A percentile compares a stretch with the other conserved stretches of the same genome.
phyloP scores from a whole-genome alignment of 2,329 filamentous ascomycete genomes.

The Monilinia fructigena region DNA sequence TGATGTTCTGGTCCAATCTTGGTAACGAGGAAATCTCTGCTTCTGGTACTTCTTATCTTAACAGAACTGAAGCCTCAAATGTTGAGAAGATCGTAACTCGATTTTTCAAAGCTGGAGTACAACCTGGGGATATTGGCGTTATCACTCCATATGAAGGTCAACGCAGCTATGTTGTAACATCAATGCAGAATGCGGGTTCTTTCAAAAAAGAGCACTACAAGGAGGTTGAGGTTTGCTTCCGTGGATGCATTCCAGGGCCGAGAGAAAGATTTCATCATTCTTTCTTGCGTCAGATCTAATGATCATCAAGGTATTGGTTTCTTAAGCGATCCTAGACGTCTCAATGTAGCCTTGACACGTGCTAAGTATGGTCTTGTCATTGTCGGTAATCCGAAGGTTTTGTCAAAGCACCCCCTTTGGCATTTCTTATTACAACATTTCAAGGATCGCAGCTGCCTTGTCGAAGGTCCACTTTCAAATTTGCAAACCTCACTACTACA shows the following conservation, averaged over 20 bases:
- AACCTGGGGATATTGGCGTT: slow-evolving; percentile 89
- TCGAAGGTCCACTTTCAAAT: slow-evolving; percentile 92
- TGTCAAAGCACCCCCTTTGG: slow-evolving; percentile 98
- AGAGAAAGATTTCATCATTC: slow-evolving; percentile 98
- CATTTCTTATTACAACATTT: slow-evolving; percentile 93
- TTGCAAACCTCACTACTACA: slow-evolving; percentile 94
- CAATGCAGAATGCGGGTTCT: slow-evolving; percentile 97
- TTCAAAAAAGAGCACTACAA: slow-evolving; percentile 99
- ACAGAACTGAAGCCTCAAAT: slow-evolving; percentile 93
- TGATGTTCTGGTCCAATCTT: slow-evolving; percentile 99
- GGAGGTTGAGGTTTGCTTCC: slow-evolving; percentile 96
- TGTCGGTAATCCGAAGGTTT: slow-evolving; percentile 93
- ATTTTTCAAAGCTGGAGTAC: slow-evolving; percentile 98
- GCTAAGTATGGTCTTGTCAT: slow-evolving; percentile 97
- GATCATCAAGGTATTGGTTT: slow-evolving; percentile 99
- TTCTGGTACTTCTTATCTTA: slow-evolving; percentile 95
- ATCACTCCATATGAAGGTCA: slow-evolving; percentile 99
- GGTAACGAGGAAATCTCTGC: slow-evolving; percentile 98
- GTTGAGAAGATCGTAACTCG: slow-evolving; percentile 98
- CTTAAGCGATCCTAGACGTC: slow-evolving; percentile 92
- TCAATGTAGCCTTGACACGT: slow-evolving; percentile 95
- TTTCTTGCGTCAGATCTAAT: slow-evolving; percentile 97
- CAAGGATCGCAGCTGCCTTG: slow-evolving; percentile 93
- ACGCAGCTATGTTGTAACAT: slow-evolving; percentile 95
- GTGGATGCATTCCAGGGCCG: slow-evolving; percentile 98